These are phyloP conservation scores for Talaromyces sp. DNA, from an alignment of 2,329 filamentous ascomycete species.

Conservation along the genomic window DNA sequence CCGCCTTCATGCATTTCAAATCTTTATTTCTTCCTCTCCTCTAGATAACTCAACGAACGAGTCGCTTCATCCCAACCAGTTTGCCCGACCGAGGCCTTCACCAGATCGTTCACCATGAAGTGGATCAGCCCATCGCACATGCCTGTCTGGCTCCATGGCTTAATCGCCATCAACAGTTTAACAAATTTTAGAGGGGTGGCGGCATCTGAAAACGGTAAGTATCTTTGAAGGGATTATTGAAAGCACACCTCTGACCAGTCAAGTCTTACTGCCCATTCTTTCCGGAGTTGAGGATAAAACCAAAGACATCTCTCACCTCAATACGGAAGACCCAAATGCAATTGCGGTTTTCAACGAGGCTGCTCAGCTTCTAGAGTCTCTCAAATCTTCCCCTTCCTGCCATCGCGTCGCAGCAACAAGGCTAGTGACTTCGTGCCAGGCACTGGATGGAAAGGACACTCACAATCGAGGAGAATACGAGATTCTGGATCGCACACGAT, in stretches of 20 bases:
- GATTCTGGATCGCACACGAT: constrained; percentile 51
- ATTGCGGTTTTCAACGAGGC: constrained; percentile 46
- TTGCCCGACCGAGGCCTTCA: background rate
- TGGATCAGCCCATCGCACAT: background rate
- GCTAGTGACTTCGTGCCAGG: constrained; percentile 58
- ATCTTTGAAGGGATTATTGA: background rate
- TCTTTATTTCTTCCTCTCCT: background rate
- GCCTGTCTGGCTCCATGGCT: background rate
- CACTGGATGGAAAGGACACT: constrained; percentile 39
- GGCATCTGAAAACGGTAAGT: background rate
- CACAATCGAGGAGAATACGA: constrained; percentile 29
- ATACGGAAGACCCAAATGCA: constrained; percentile 23
- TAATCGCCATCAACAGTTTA: background rate
- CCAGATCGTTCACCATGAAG: background rate
- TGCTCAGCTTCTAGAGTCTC: constrained; percentile 46
- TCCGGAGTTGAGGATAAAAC: background rate
- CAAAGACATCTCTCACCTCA: constrained; percentile 25
- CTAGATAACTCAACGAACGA: background rate
- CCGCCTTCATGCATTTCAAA: background rate
- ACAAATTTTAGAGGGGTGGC: background rate
- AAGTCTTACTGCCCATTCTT: background rate
- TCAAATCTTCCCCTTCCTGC: constrained; percentile 55
- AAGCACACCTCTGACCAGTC: background rate
- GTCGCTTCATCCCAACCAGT: background rate
- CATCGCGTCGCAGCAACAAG: constrained; percentile 55